Evolutionary conservation across 148 eudicot species (phyloP).

Genomic region (Cornus kousa): DNA sequence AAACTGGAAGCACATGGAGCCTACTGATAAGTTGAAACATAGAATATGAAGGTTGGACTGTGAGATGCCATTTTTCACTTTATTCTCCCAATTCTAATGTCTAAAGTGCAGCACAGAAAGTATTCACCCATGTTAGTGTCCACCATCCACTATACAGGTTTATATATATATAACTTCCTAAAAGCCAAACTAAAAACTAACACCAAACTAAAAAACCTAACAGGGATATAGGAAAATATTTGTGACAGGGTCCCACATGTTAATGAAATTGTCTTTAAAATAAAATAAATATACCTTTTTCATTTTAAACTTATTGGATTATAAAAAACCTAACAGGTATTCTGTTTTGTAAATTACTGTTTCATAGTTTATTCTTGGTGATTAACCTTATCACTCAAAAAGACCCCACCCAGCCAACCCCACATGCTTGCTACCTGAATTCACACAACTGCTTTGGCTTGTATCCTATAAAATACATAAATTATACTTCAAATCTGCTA

Average conservation of each 20-base stretch:
- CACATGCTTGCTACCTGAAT: neutral
- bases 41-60: neutral
- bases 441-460: too few relatives aligned
- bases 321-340: too few relatives aligned
- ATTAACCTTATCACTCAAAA: too few relatives aligned
- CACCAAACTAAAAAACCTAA: conserved; percentile 25
- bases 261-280: too few relatives aligned
- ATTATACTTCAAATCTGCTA: neutral
- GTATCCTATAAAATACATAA: too few relatives aligned
- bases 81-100: neutral
- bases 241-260: too few relatives aligned
- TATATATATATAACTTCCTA: conserved; percentile 4
- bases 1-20: conserved; percentile 3
- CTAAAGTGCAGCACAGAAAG: too few relatives aligned
- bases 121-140: neutral
- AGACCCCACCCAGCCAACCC: neutral
- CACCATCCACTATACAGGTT: neutral
- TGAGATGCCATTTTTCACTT: conserved; percentile 4
- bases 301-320: too few relatives aligned
- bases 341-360: too few relatives aligned
- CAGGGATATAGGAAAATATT: neutral
- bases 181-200: conserved; percentile 9
- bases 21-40: neutral
- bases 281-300: too few relatives aligned
- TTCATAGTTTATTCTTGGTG: too few relatives aligned